Conservation (phyloP, 2,329 filamentous ascomycete genomes). For the Atkinsonella hypoxylon region DNA sequence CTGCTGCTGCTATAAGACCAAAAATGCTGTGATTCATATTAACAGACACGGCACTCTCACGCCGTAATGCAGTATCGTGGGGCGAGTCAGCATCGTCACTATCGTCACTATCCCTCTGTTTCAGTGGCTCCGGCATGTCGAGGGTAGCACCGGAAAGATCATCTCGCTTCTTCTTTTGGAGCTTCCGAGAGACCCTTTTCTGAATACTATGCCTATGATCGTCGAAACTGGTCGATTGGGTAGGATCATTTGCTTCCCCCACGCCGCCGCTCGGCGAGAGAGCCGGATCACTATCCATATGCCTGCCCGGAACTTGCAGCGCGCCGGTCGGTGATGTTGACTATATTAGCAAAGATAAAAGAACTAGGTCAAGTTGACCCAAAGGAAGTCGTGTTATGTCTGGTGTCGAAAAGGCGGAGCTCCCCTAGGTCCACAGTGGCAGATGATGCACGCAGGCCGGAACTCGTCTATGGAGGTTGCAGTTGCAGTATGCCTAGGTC, state of each 20-base stretch:
- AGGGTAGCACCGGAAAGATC: constrained; percentile 22
- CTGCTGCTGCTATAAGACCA: constrained; percentile 79
- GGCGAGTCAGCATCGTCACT: constrained; percentile 33
- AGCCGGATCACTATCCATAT: background rate
- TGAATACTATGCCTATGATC: constrained; percentile 26
- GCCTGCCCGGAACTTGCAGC: too few relatives aligned
- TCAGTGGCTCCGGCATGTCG: constrained; percentile 42
- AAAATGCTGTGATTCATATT: constrained; percentile 95
- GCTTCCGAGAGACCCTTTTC: constrained; percentile 28
- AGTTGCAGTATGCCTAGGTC: background rate
- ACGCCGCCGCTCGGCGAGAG: constrained; percentile 1
- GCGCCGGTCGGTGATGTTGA: too few relatives aligned
- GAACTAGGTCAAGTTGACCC: too few relatives aligned
- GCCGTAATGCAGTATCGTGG: constrained; percentile 28
- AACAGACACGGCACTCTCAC: constrained; percentile 39
- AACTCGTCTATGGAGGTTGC: background rate
- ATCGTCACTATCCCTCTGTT: constrained; percentile 35
- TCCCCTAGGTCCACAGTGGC: background rate
- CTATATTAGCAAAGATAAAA: too few relatives aligned
- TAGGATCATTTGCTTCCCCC: background rate
- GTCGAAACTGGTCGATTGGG: constrained; percentile 12
- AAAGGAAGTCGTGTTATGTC: background rate
- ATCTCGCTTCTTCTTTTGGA: constrained; percentile 32
- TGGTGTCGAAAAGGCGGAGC: background rate
- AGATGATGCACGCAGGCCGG: background rate